Conservation (phyloP, 192 early-diverging fungal genomes). For the Oehlia diaphana region DNA sequence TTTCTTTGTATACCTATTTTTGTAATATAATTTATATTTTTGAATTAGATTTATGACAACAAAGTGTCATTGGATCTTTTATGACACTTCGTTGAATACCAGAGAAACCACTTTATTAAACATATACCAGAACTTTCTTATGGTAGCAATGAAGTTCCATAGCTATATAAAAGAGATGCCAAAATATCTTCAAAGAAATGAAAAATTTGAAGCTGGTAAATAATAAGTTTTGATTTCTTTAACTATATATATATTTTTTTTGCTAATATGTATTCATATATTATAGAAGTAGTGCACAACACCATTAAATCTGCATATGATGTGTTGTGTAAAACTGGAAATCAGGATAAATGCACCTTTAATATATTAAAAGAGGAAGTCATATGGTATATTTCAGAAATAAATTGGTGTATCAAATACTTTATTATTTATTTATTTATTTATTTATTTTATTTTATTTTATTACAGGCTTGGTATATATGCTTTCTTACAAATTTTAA, state of each 20-base stretch:
- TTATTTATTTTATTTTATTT: not conserved
- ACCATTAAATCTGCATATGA: not conserved
- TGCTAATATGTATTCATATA: not conserved
- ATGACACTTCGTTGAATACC: conserved; percentile 66
- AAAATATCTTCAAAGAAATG: not conserved
- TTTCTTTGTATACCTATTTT: no score
- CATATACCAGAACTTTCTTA: conserved; percentile 73
- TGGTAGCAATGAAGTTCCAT: conserved; percentile 66
- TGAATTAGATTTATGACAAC: conserved; percentile 55
- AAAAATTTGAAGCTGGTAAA: not conserved
- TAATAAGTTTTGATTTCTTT: not conserved
- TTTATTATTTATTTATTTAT: not conserved
- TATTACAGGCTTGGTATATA: not conserved
- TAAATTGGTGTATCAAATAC: no score
- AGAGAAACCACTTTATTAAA: conserved; percentile 65
- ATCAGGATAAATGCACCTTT: not conserved
- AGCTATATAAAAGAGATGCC: not conserved
- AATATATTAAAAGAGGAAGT: not conserved
- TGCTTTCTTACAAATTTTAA: not conserved
- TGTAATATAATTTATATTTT: not conserved
- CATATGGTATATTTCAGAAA: not conserved
- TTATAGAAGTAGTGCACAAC: not conserved
- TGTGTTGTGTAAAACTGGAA: not conserved
- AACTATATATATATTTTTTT: not conserved
- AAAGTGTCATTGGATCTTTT: conserved; percentile 62